Evolutionary conservation across 345 rosid genomes (phyloP), one percentile per base, ranked within the genome.

Genomic region (Chamaenerion angustifolium): DNA sequence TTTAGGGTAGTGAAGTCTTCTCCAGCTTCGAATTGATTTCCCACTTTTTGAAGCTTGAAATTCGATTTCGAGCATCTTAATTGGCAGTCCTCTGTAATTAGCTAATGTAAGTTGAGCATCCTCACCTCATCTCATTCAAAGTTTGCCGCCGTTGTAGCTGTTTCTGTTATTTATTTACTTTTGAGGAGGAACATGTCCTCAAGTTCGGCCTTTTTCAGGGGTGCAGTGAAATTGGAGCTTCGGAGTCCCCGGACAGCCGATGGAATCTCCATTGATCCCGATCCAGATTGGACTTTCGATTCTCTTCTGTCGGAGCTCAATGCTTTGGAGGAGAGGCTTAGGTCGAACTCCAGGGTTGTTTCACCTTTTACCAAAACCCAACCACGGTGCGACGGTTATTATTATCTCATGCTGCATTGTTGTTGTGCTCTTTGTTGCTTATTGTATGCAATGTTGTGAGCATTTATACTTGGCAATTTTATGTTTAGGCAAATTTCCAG

Each of bases 281-380:
- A 83, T 11, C 83, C 87, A 4, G 63, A 90, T 56, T 90, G 96
- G 98, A 73, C 73, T 58, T 77, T 86, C 18, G 63, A 68, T 40
- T 43, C 73, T 35, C 62, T 83, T 37, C 61, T 80, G 25, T 65
- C 80, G 6, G 94, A 81, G 74, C 76, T 90, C 15, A 49, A 68
- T 47, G 78, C 86, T 2, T 71, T 90, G 51, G 94, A 83, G 54
- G 63, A 68, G 60, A 83, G 71, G 69, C 73, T 90, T 49, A 68
- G 52, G 63, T 64, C 44, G 23, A 31, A 31, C 37, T 31, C 37
- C 4, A 31, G 37, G 10, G 53, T 40, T 12, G 45, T 52, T 0
- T 66, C 65, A 46, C 79, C 78, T 47, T 72, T 66, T 54, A 48
- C 67, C 61, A 79, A 81, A 54, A 56, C 67, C 14, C 56, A 61